Conservation (phyloP, 495 filamentous ascomycete species). For the Trichoderma gamsii region DNA sequence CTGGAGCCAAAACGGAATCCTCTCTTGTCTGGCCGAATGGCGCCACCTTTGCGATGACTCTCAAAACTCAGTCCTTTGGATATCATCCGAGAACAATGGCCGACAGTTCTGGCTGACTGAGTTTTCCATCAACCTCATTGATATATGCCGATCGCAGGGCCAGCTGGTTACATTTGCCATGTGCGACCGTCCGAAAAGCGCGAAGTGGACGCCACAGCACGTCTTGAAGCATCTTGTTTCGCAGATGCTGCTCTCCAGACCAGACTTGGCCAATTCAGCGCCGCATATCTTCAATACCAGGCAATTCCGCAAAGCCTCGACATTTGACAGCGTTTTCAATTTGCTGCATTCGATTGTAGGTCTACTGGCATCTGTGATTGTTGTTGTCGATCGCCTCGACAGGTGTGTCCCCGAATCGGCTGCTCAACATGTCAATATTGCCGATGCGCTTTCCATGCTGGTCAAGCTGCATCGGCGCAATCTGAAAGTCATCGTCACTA, state of each 20-base stretch:
- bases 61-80: background rate
- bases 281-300: background rate
- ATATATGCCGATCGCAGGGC: constrained; percentile 3
- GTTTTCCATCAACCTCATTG: constrained; percentile 5
- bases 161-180: constrained; percentile 9
- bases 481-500: background rate
- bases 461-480: background rate
- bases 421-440: background rate
- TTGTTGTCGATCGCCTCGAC: background rate
- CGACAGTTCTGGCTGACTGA: constrained; percentile 3
- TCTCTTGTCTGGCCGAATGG: background rate
- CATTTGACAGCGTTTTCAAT: background rate
- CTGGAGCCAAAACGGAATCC: background rate
- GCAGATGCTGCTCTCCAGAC: background rate
- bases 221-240: constrained; percentile 11
- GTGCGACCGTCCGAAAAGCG: constrained; percentile 2
- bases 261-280: background rate
- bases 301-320: background rate
- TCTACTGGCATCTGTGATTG: background rate
- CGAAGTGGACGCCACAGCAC: constrained; percentile 9
- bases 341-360: background rate
- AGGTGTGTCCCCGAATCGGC: background rate
- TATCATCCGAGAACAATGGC: background rate
- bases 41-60: background rate
- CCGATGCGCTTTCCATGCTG: background rate